phyloP scores from a whole-genome alignment of 805 yeast genomes.

The Grigorovia transvaalensis region DNA sequence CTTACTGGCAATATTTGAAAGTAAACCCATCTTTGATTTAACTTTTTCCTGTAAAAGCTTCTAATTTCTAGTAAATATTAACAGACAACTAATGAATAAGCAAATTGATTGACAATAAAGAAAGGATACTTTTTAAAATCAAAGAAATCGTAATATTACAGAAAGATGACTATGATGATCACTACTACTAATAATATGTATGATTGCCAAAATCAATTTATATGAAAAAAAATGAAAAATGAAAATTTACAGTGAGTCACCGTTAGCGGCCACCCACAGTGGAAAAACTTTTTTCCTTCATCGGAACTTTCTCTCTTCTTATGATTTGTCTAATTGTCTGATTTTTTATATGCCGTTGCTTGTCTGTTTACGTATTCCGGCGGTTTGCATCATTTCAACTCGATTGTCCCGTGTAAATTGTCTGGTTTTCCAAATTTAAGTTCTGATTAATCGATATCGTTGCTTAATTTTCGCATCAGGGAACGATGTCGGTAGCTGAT shows the following conservation, averaged over 20 bases:
- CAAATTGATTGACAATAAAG: too few species aligned
- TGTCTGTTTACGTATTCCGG: neutral
- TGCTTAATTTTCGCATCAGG: too few species aligned
- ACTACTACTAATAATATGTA: too few species aligned
- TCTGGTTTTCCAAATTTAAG: neutral
- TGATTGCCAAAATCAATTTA: neutral
- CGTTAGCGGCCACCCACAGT: neutral
- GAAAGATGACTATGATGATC: too few species aligned
- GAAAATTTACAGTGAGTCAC: neutral
- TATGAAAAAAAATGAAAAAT: too few species aligned
- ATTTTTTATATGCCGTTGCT: too few species aligned
- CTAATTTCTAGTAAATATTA: neutral
- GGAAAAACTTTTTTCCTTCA: neutral
- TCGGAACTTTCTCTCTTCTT: neutral
- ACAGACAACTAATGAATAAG: neutral
- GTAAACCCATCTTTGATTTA: neutral
- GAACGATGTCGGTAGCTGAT: conserved; percentile 10
- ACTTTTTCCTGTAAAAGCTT: neutral
- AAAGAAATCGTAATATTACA: too few species aligned
- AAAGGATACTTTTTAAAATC: too few species aligned
- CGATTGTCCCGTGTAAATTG: neutral
- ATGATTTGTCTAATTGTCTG: neutral
- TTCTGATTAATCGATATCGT: too few species aligned
- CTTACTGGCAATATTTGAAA: neutral
- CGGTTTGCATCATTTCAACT: neutral